These are phyloP conservation scores for Mucor irregularis DNA, from an alignment of 371 early-diverging fungal genomes.

Conservation along the genomic window DNA sequence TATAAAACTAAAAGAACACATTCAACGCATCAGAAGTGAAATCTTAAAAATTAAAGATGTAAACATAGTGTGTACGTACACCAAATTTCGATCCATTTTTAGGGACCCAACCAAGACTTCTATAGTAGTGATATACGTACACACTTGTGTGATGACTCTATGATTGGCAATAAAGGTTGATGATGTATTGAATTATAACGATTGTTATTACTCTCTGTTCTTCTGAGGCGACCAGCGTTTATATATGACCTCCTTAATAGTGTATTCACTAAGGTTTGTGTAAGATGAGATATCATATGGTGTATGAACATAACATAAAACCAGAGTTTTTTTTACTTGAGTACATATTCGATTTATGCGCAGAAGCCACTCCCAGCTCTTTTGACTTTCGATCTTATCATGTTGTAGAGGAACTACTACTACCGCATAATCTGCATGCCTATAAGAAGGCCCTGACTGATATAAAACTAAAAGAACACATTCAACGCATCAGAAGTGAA, in stretches of 20 bases:
- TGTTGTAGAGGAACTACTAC: slow-evolving; percentile 23
- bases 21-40: background rate
- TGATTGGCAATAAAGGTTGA: too few species aligned
- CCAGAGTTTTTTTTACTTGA: slow-evolving; percentile 63
- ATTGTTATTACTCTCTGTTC: slow-evolving; percentile 50
- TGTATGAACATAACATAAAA: slow-evolving; percentile 55
- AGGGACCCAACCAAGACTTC: slow-evolving; percentile 82
- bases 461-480: slow-evolving; percentile 31
- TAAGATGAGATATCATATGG: slow-evolving; percentile 20
- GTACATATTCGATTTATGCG: slow-evolving; percentile 61
- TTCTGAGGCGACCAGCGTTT: slow-evolving; percentile 64
- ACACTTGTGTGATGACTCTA: too few species aligned
- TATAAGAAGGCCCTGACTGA: slow-evolving; percentile 23
- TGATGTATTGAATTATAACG: too few species aligned
- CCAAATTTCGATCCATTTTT: slow-evolving; percentile 84
- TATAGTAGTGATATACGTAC: slow-evolving; percentile 84
- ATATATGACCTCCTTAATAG: slow-evolving; percentile 48
- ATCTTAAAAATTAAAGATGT: slow-evolving; percentile 3
- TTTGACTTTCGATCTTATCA: slow-evolving; percentile 6
- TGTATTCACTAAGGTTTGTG: slow-evolving; percentile 30
- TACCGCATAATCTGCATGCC: slow-evolving; percentile 41
- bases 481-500: background rate
- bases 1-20: slow-evolving; percentile 31
- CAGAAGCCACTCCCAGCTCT: slow-evolving; percentile 59
- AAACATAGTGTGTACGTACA: slow-evolving; percentile 65